Evolutionary conservation across 2,329 filamentous ascomycete species (phyloP).

Genomic region (Hypocrella siamensis): DNA sequence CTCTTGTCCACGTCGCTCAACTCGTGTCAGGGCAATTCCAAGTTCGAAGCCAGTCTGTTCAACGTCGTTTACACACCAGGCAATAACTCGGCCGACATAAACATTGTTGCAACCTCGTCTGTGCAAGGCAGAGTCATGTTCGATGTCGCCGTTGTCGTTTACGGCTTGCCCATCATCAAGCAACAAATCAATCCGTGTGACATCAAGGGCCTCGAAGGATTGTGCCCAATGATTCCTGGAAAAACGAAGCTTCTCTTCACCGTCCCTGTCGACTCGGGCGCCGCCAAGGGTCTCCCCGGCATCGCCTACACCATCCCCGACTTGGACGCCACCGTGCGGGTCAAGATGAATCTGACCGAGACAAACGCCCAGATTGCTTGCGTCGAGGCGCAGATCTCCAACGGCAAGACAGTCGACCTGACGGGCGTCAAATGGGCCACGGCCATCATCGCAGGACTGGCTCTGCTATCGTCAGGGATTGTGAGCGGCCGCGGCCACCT

Average conservation of each 20-base stretch:
- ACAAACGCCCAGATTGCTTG: slow-evolving; percentile 55
- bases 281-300: slow-evolving; percentile 51
- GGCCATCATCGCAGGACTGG: slow-evolving; percentile 71
- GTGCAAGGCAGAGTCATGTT: slow-evolving; percentile 52
- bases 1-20: slow-evolving; percentile 50
- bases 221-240: slow-evolving; percentile 82
- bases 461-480: slow-evolving; percentile 68
- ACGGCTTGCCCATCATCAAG: slow-evolving; percentile 50
- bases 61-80: slow-evolving; percentile 58
- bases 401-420: slow-evolving; percentile 81
- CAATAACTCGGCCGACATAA: slow-evolving; percentile 52
- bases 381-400: slow-evolving; percentile 73
- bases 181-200: slow-evolving; percentile 58
- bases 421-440: slow-evolving; percentile 78
- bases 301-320: slow-evolving; percentile 84
- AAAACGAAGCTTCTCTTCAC: slow-evolving; percentile 61
- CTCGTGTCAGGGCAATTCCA: slow-evolving; percentile 62
- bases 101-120: slow-evolving; percentile 60
- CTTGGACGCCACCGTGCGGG: slow-evolving; percentile 68
- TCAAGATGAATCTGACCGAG: slow-evolving; percentile 59
- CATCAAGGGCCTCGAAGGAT: slow-evolving; percentile 43
- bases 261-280: slow-evolving; percentile 36
- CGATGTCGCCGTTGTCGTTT: slow-evolving; percentile 29
- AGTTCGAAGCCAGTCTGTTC: slow-evolving; percentile 72
- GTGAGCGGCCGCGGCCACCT: slow-evolving; percentile 84